Base-by-base conservation (phyloP, 768 basidiomycete species). In the Tulasnella sp. region DNA sequence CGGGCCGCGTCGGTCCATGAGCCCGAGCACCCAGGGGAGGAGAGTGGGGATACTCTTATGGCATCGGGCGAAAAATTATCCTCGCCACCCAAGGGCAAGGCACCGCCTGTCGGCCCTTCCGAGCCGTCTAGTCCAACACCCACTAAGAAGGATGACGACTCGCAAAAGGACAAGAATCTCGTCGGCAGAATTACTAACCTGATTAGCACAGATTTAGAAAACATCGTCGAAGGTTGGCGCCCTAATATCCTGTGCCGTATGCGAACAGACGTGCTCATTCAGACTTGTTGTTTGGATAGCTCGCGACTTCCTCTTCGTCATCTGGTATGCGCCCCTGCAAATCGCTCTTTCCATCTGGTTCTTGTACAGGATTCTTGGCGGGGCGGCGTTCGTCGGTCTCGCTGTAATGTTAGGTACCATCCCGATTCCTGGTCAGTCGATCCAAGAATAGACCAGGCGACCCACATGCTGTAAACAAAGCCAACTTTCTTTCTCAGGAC, bases 171-270 rank as follows among this genome's bases (percentile, higher is more conserved):
- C 16, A 86, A 86, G 14, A 91, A 92, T 83, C 85, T 93, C 28
- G 89, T 91, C 50, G 94, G 94, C 12, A 93, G 90, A 84, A 91
- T 95, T 84, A 95, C 93, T 84, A 95, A 94, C 79, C 86, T 94
- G 8, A 90, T 93, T 48, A 91, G 93, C 12, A 91, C 91, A 1
- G 94, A 95, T 85, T 83, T 90, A 24, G 85, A 85, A 31, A 86
- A 87, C 79, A 84, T 88, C 41, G 83, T 86, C 20, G 86, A 87
- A 42, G 87, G 79, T 80, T 42, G 2, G 72, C 42, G 0, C 14
- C 48, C 31, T 12, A 8, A 12, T 75, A 42, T 75, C 40, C 8
- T 34, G 34, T 9, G 16, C 5, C 1, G 48, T 46, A 6, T 46
- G 7, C 14, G 44, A 5, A 46, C 1, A 46, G 44, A 46, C 16